A percentile compares a stretch with the other conserved stretches of the same genome.
These are phyloP conservation scores for Colletotrichum graminicola DNA, from an alignment of 2,329 filamentous ascomycete species.

Conservation along the genomic window DNA sequence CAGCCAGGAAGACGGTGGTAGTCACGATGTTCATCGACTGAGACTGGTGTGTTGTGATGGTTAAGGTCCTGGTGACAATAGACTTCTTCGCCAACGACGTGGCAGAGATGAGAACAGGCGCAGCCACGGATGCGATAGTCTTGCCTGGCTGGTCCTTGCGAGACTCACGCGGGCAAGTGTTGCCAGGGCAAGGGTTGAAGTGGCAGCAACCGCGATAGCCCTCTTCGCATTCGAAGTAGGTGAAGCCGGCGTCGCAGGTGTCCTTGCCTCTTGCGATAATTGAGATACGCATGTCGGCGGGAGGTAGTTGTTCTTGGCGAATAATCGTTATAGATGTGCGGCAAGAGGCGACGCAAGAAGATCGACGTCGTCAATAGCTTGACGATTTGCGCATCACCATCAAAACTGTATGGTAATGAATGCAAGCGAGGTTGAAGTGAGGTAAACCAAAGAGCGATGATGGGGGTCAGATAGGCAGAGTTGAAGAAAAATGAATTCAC, in stretches of 20 bases:
- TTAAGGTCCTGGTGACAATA: not conserved
- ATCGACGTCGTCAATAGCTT: slow-evolving; percentile 3
- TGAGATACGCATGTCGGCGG: slow-evolving; percentile 26
- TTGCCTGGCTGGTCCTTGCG: not conserved
- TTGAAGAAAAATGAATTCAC: not conserved
- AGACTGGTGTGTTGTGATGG: not conserved
- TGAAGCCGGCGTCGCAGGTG: slow-evolving; percentile 45
- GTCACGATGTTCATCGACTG: not conserved
- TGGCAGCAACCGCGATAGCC: slow-evolving; percentile 60
- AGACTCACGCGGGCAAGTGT: slow-evolving; percentile 48
- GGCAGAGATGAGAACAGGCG: slow-evolving; percentile 22
- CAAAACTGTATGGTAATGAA: not conserved
- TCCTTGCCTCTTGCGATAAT: slow-evolving; percentile 3
- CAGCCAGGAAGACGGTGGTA: slow-evolving; percentile 14
- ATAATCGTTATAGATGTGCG: not conserved
- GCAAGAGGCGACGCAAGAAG: not conserved
- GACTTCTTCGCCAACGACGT: not conserved
- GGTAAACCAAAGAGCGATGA: not conserved
- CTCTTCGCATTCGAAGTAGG: slow-evolving; percentile 52
- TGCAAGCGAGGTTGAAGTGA: not conserved
- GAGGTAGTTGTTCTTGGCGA: not conserved
- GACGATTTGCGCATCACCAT: slow-evolving; percentile 2
- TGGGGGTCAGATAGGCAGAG: not conserved
- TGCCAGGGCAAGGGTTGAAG: slow-evolving; percentile 55
- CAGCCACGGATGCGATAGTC: slow-evolving; percentile 33